Conservation (phyloP, 2,329 filamentous ascomycete genomes). For the Fusarium gaditjirri region DNA sequence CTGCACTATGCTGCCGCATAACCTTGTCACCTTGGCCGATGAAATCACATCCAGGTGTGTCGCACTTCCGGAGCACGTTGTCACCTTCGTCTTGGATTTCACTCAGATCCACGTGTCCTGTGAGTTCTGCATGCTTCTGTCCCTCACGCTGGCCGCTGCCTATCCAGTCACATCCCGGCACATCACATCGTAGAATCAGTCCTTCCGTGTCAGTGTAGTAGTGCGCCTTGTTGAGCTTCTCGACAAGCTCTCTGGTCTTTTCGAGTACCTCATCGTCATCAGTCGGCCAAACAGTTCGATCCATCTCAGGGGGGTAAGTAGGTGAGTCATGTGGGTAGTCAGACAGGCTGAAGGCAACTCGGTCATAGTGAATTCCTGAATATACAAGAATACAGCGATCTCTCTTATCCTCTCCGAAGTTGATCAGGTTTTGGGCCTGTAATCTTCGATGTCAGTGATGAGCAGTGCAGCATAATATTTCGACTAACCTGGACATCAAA, state of each 20-base stretch:
- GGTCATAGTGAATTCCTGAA: constrained; percentile 93
- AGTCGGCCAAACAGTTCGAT: constrained; percentile 70
- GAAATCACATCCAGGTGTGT: constrained; percentile 68
- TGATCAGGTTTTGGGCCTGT: constrained; percentile 53
- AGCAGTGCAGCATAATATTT: not conserved
- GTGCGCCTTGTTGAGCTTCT: constrained; percentile 73
- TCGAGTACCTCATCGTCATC: constrained; percentile 74
- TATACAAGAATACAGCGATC: constrained; percentile 85
- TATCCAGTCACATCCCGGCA: constrained; percentile 69
- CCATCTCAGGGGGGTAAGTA: constrained; percentile 75
- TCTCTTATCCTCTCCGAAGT: constrained; percentile 79
- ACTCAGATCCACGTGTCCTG: constrained; percentile 68
- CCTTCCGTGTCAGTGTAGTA: constrained; percentile 91
- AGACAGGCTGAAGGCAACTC: constrained; percentile 78
- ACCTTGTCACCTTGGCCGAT: constrained; percentile 72
- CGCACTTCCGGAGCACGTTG: constrained; percentile 81
- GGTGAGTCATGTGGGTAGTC: constrained; percentile 65
- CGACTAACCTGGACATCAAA: constrained; percentile 74
- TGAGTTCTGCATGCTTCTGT: constrained; percentile 68
- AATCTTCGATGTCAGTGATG: not conserved
- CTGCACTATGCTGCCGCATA: constrained; percentile 66
- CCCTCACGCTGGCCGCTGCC: constrained; percentile 74
- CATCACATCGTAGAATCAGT: constrained; percentile 81
- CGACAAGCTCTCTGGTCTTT: constrained; percentile 72
- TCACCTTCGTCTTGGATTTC: constrained; percentile 83